Evolutionary conservation across 1,139 yeast species (phyloP).

Genomic region (Magnusiomyces suaveolens): DNA sequence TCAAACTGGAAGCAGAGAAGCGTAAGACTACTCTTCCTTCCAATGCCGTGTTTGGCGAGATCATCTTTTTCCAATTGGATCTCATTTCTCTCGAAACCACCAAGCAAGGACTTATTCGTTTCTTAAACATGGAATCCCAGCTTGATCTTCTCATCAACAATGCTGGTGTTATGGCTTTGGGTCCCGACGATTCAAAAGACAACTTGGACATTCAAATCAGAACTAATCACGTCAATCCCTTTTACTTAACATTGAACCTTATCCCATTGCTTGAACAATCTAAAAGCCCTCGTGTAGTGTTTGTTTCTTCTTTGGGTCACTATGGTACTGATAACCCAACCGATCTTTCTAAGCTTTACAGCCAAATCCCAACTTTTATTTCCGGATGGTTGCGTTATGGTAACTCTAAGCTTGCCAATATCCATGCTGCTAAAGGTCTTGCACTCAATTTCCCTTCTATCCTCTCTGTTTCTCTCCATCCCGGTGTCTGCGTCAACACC

Average conservation of each 20-base stretch:
- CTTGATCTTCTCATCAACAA: slow-evolving; percentile 63
- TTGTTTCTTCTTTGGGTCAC: slow-evolving; percentile 65
- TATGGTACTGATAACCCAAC: slow-evolving; percentile 45
- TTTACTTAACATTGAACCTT: slow-evolving; percentile 54
- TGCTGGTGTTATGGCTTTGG: slow-evolving; percentile 77
- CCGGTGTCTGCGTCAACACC: slow-evolving; percentile 78
- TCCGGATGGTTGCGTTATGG: slow-evolving; percentile 61
- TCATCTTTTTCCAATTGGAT: slow-evolving; percentile 54
- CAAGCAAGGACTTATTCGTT: slow-evolving; percentile 43
- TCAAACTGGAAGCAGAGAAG: slow-evolving; percentile 44
- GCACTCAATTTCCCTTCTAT: slow-evolving; percentile 58
- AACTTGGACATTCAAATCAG: slow-evolving; percentile 74
- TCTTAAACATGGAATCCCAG: slow-evolving; percentile 40
- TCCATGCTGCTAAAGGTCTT: slow-evolving; percentile 60
- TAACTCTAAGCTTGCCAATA: slow-evolving; percentile 68
- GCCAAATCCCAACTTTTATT: slow-evolving; percentile 48
- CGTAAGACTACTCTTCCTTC: slow-evolving; percentile 17
- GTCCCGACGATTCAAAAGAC: slow-evolving; percentile 54
- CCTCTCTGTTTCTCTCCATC: slow-evolving; percentile 62
- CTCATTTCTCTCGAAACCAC: slow-evolving; percentile 51
- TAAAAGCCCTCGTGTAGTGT: slow-evolving; percentile 48
- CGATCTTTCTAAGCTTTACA: slow-evolving; percentile 43
- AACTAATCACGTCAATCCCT: slow-evolving; percentile 70
- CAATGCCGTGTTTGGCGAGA: slow-evolving; percentile 41
- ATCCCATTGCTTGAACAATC: slow-evolving; percentile 44